Evolutionary conservation across 202 grass and related monocot genomes (phyloP), one percentile per base, ranked within the genome.

Genomic region (Zoysia matrella): DNA sequence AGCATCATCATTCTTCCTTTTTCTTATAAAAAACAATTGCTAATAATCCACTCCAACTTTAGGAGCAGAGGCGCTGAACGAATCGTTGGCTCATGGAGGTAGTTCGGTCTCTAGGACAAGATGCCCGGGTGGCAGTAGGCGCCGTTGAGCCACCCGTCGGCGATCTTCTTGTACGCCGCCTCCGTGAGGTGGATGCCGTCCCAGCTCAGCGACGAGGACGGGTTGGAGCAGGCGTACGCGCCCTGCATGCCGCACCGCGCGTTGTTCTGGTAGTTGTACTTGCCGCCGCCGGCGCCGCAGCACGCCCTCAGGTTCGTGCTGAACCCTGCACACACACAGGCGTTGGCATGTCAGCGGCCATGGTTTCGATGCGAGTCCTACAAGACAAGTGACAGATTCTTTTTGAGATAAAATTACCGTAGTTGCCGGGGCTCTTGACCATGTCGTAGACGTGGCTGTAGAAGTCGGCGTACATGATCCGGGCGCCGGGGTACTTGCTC

Each of bases 391-490:
- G 30, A 36, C 30, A 36, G 30, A 36, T 1, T 36, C 1, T 36
- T 36, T 36, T 36, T 36, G 30, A 36, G 30, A 12, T 0, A 52
- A 52, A 2, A 15, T 41, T 64, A 86, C 85, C 86, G 44, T 89
- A 83, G 78, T 30, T 80, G 0, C 74, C 11, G 11, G 89, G 83
- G 77, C 73, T 67, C 82, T 76, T 77, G 39, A 86, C 83, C 86
- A 94, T 91, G 70, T 91, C 84, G 77, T 84, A 84, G 73, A 88
- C 88, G 45, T 91, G 88, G 83, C 7, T 41, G 80, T 91, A 94
- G 83, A 91, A 90, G 53, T 94, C 92, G 54, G 88, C 92, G 83
- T 89, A 94, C 86, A 90, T 90, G 83, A 94, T 85, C 48, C 42
- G 36, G 0, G 77, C 68, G 15, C 49, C 60, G 0, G 88, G 85